Conservation (phyloP, 148 eudicot species). For the Persicaria maculosa region DNA sequence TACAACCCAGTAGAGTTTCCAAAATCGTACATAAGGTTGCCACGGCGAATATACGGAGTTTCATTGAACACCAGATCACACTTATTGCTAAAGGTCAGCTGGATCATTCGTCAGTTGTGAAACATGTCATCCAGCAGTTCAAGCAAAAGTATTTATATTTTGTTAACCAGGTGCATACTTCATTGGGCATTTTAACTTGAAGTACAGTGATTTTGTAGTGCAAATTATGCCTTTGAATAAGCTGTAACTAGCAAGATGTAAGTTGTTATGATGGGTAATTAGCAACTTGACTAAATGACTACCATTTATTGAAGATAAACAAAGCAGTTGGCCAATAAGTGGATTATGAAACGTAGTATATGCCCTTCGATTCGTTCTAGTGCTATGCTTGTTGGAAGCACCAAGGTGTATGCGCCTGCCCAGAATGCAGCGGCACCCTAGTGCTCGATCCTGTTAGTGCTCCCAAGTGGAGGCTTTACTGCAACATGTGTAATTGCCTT, state of each 20-base stretch:
- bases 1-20: too few species aligned
- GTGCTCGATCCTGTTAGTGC: conserved; percentile 91
- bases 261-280: not conserved
- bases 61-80: conserved; percentile 89
- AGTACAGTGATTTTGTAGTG: not conserved
- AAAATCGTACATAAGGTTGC: too few species aligned
- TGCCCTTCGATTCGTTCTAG: not conserved
- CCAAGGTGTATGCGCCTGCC: conserved; percentile 92
- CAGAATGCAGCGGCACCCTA: conserved; percentile 85
- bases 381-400: not conserved
- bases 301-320: conserved; percentile 22
- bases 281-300: not conserved
- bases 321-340: not conserved
- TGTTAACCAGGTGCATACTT: conserved; percentile 69
- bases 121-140: conserved; percentile 79
- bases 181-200: not conserved
- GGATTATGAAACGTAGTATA: not conserved
- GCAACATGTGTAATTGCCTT: conserved; percentile 91
- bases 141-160: conserved; percentile 71
- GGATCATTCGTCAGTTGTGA: conserved; percentile 77
- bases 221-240: not conserved
- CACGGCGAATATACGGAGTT: conserved; percentile 90
- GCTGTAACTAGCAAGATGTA: not conserved
- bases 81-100: conserved; percentile 91
- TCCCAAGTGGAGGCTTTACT: conserved; percentile 88